Evolutionary conservation across 116 monocot species (phyloP), one percentile per base, ranked within the genome.

Genomic region (Posidonia oceanica): DNA sequence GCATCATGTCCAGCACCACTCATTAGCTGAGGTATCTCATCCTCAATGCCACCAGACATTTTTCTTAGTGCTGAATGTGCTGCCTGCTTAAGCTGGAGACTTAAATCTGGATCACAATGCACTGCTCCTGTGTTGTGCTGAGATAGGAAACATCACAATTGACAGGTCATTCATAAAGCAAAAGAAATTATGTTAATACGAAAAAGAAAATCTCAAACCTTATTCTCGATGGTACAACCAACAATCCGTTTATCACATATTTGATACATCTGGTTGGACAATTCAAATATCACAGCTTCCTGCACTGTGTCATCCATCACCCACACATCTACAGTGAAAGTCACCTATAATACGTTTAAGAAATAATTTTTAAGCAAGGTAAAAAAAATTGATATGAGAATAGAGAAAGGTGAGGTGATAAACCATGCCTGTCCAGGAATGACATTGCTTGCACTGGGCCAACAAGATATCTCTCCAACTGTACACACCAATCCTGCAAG

Each of bases 381-480:
- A 62, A 21, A 20, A 12, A 39, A 13, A 39, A n/a, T 40, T 1
- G 22, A 42, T 23, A 41, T 22, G 14, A 16, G 38, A 2, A 57
- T 75, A 20, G 39, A 39, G 61, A 62, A 10, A 67, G 73, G 48
- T 2, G 42, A 69, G 10, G 7, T 61, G n/a, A 7, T 59, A 21
- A 39, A 63, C 53, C 42, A 75, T 90, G 57, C 91, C 91, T 96
- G 84, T 53, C 96, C 91, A 59, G 91, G 96, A 55, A 96, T 96
- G 64, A 96, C 96, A 72, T 96, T 96, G 76, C 91, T 96, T 75
- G 96, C 96, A 69, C 96, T 81, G 29, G 96, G 96, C 96, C 91
- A 96, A 57, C 64, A 64, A 63, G 84, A 83, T 52, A 96, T 76
- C 71, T 91, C 87, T 40, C 96, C 96, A 21, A 96, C 96, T 16